A percentile compares a stretch with the other conserved stretches of the same genome.
Conservation (phyloP, 2,329 filamentous ascomycete genomes). For the Rhynchosporium graminicola region DNA sequence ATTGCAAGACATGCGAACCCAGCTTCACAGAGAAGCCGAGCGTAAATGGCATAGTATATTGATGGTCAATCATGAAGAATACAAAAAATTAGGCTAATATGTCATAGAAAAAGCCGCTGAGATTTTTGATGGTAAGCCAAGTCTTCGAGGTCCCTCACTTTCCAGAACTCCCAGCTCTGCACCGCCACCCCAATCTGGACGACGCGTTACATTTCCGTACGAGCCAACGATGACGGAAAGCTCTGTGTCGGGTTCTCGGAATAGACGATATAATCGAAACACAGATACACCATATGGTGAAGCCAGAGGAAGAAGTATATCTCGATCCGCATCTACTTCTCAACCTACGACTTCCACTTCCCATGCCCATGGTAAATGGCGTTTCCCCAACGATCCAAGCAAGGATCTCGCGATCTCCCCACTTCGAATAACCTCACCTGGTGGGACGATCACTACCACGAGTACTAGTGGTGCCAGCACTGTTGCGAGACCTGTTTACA, state of each 20-base stretch:
- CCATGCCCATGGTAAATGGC: neutral
- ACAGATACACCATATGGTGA: neutral
- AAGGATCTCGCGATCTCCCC: neutral
- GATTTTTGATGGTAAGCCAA: neutral
- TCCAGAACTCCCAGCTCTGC: neutral
- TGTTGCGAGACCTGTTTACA: neutral
- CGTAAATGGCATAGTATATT: neutral
- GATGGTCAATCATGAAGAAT: neutral
- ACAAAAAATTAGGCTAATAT: neutral
- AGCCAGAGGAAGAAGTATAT: neutral
- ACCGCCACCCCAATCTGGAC: neutral
- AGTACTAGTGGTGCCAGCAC: neutral
- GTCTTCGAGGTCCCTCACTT: neutral
- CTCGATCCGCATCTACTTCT: neutral
- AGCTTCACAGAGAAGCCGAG: conserved; percentile 10
- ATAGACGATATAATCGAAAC: neutral
- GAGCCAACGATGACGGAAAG: conserved; percentile 4
- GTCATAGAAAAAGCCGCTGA: neutral
- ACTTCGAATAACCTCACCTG: neutral
- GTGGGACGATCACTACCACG: neutral
- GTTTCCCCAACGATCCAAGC: no score
- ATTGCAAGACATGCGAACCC: neutral
- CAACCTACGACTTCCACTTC: neutral
- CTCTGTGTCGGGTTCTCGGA: neutral
- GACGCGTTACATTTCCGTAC: neutral